Evolutionary conservation across 2,329 filamentous ascomycete species (phyloP).

Genomic region (Aaosphaeria arxii): DNA sequence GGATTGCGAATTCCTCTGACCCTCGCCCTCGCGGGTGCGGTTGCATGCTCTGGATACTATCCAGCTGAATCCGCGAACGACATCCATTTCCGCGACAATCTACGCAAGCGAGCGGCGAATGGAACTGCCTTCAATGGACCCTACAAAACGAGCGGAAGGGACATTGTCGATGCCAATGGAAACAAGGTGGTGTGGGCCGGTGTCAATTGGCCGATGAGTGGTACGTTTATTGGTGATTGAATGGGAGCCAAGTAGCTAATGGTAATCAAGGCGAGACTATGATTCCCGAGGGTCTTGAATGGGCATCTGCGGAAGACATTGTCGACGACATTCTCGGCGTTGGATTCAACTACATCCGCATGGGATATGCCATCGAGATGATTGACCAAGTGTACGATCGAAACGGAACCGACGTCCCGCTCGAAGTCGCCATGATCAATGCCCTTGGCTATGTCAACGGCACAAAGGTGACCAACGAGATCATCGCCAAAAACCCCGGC

Average conservation of each 20-base stretch:
- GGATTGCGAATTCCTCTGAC: slow-evolving; percentile 3
- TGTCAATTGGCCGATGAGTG: slow-evolving; percentile 55
- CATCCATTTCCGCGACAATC: slow-evolving; percentile 15
- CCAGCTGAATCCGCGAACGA: slow-evolving; percentile 8
- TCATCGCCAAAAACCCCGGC: slow-evolving; percentile 33
- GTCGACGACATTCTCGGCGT: slow-evolving; percentile 51
- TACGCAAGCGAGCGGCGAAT: slow-evolving; percentile 17
- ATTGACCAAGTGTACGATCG: slow-evolving; percentile 42
- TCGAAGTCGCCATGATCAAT: slow-evolving; percentile 40
- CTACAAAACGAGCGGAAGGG: slow-evolving; percentile 34
- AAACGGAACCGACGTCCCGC: slow-evolving; percentile 35
- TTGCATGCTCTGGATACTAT: slow-evolving; percentile 14
- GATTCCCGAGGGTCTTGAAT: slow-evolving; percentile 59
- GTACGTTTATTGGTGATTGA: slow-evolving; percentile 7
- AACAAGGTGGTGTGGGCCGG: slow-evolving; percentile 57
- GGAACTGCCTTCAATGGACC: slow-evolving; percentile 29
- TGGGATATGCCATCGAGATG: slow-evolving; percentile 42
- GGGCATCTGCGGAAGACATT: slow-evolving; percentile 51
- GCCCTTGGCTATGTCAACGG: slow-evolving; percentile 41
- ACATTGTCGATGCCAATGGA: slow-evolving; percentile 37
- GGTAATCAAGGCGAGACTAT: slow-evolving; percentile 54
- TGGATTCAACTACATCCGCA: slow-evolving; percentile 61
- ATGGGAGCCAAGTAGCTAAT: slow-evolving; percentile 9
- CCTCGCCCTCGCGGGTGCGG: slow-evolving; percentile 12
- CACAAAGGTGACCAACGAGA: slow-evolving; percentile 38